Evolutionary conservation across 164 flowering plant species (phyloP).

Genomic region (Cinnamomum chago): DNA sequence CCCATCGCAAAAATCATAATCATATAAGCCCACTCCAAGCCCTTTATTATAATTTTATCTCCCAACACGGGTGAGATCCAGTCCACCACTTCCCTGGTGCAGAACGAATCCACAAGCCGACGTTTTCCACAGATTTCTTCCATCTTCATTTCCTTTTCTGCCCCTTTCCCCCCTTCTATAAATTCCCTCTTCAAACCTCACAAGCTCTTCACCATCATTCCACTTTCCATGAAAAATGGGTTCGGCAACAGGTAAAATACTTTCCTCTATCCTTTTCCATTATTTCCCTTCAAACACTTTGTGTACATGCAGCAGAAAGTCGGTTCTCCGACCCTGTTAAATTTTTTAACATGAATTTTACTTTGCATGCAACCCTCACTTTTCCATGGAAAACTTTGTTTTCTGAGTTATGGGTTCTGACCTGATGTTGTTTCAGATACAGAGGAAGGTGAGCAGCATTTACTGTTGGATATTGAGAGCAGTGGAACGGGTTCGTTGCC

Average conservation of each 20-base stretch:
- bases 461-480: slow-evolving; percentile 13
- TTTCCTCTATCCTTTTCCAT: background rate
- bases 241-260: background rate
- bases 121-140: background rate
- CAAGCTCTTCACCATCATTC: background rate
- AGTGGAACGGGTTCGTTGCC: background rate
- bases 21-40: background rate
- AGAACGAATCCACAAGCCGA: background rate
- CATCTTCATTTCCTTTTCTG: background rate
- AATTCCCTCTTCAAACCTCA: background rate
- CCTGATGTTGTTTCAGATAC: background rate
- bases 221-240: background rate
- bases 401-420: no score
- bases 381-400: no score
- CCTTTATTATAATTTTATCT: background rate
- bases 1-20: no score
- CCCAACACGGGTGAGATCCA: background rate
- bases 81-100: background rate
- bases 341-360: no score
- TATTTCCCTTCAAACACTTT: background rate
- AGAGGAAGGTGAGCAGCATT: slow-evolving; percentile 13
- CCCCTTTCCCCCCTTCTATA: background rate
- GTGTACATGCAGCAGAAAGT: background rate
- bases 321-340: no score
- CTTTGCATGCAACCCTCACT: no score